Conservation (phyloP, 768 basidiomycete species). For the Lentinula guzmanii region DNA sequence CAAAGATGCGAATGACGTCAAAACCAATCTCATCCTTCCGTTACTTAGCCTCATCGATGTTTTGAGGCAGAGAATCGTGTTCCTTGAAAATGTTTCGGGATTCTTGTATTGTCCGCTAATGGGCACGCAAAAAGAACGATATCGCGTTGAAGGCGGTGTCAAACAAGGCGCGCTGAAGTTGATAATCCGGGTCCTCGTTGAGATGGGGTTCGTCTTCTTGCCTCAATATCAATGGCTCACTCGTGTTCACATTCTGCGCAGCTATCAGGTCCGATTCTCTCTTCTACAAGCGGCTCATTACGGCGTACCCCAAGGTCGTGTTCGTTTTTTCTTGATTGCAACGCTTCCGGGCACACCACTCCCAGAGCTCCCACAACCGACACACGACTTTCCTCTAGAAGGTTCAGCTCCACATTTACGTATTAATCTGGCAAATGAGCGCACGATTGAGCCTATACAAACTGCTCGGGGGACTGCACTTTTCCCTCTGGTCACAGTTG, state of each 20-base stretch:
- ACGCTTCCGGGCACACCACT: constrained; percentile 34
- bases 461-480: constrained; percentile 45
- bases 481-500: constrained; percentile 52
- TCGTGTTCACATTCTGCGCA: constrained; percentile 13
- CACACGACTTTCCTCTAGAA: constrained; percentile 46
- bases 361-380: constrained; percentile 49
- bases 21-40: constrained; percentile 65
- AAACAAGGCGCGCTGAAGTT: constrained; percentile 74
- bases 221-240: neutral
- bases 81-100: constrained; percentile 51
- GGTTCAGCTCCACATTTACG: constrained; percentile 38
- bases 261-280: constrained; percentile 48
- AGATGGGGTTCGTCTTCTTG: constrained; percentile 49
- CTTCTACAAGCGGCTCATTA: constrained; percentile 51
- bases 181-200: constrained; percentile 49
- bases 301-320: constrained; percentile 49
- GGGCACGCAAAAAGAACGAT: constrained; percentile 28
- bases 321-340: constrained; percentile 50
- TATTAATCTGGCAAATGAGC: constrained; percentile 30
- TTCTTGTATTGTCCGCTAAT: constrained; percentile 39
- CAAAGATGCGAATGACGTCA: constrained; percentile 57
- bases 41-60: constrained; percentile 46
- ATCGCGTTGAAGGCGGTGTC: constrained; percentile 58
- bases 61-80: constrained; percentile 33
- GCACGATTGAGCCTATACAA: constrained; percentile 36